Percentiles rank a stretch among this genome's conserved stretches.
phyloP scores from a whole-genome alignment of 2,329 filamentous ascomycete genomes.

The Fusarium sp. region DNA sequence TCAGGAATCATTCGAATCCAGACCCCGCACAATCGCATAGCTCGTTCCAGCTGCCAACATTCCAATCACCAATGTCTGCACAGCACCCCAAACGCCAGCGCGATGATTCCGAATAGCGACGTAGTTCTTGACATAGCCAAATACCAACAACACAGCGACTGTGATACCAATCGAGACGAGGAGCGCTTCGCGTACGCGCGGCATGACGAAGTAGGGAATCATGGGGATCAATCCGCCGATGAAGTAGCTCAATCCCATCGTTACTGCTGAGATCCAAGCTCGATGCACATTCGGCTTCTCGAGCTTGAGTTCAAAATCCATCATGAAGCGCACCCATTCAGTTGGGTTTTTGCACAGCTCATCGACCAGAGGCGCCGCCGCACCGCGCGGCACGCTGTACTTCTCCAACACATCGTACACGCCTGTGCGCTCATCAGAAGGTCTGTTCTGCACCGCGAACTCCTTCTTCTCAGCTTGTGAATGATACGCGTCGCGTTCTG shows the following conservation, averaged over 20 bases:
- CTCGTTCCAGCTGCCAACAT: constrained; percentile 74
- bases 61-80: constrained; percentile 74
- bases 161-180: constrained; percentile 70
- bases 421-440: constrained; percentile 58
- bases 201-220: constrained; percentile 73
- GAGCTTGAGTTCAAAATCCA: constrained; percentile 67
- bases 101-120: constrained; percentile 62
- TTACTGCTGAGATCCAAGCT: constrained; percentile 68
- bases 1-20: constrained; percentile 54
- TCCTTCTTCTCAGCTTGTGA: constrained; percentile 60
- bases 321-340: constrained; percentile 67
- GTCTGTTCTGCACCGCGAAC: constrained; percentile 55
- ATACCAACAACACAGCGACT: constrained; percentile 68
- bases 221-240: constrained; percentile 77
- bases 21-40: constrained; percentile 69
- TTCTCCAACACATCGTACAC: constrained; percentile 62
- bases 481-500: constrained; percentile 63
- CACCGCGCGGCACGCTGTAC: constrained; percentile 59
- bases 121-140: constrained; percentile 74
- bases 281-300: constrained; percentile 57
- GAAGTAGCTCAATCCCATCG: constrained; percentile 76
- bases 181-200: constrained; percentile 60
- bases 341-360: constrained; percentile 60
- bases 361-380: constrained; percentile 59
- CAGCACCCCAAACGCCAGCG: constrained; percentile 67